Percentiles rank a stretch among this genome's conserved stretches.
Conservation (phyloP, 495 filamentous ascomycete species). For the Talaromyces stipitatus region DNA sequence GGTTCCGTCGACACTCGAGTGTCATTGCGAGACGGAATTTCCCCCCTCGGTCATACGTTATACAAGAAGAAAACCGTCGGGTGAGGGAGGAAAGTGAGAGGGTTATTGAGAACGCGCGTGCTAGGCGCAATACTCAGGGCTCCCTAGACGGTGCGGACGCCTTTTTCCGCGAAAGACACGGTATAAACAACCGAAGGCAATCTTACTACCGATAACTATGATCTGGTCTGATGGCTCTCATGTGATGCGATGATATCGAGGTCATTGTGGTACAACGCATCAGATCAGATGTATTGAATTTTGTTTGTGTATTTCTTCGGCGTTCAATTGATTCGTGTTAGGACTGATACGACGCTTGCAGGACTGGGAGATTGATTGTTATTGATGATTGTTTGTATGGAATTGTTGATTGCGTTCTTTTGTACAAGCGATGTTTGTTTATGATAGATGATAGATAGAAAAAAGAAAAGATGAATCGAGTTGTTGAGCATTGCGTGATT, state of each 20-base stretch:
- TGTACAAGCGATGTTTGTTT: neutral
- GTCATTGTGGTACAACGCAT: neutral
- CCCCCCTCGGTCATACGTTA: neutral
- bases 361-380: no score
- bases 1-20: neutral
- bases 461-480: neutral
- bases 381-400: neutral
- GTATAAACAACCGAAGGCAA: neutral
- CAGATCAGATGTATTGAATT: no score
- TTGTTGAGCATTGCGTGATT: no score
- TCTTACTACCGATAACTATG: slow-evolving; percentile 7
- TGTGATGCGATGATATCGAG: neutral
- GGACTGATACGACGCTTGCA: neutral
- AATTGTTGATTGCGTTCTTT: neutral
- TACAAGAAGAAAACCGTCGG: neutral
- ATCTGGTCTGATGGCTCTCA: neutral
- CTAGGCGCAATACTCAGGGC: neutral
- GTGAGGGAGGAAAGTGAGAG: neutral
- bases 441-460: neutral
- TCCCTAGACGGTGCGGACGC: neutral
- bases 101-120: neutral
- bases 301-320: neutral
- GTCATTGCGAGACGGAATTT: neutral
- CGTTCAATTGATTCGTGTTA: neutral
- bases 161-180: neutral